Base-by-base conservation (phyloP, 2,329 filamentous ascomycete species). In the Fusarium liriodendri region DNA sequence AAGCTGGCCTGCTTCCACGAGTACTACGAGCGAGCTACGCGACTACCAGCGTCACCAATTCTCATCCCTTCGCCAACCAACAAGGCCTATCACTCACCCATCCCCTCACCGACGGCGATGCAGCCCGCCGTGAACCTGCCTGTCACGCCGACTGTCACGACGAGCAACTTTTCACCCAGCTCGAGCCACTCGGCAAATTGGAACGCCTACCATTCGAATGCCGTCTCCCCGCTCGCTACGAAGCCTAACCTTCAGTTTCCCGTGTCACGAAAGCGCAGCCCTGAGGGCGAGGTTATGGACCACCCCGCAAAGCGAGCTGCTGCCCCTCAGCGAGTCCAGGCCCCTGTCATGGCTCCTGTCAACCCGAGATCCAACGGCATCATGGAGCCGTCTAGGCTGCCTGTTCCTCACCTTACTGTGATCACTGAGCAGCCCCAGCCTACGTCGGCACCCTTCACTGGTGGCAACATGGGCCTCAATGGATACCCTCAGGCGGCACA, bases 1-100 rank as follows among this genome's bases (percentile, higher is more conserved):
- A 95, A 95, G 81, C 87, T 98, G 64, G 89, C 93, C 62, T 93
- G 92, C 75, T 98, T 98, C 80, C 92, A 92, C 74, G 91, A 92
- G 62, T 98, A 95, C 83, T 95, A 95, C 83, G 91, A 95, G 76
- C 89, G 89, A 67, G 93, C 94, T 33, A 88, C 88, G 35, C 82
- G 82, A 64, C 78, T 82, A 45, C 82, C 84, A 10, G 79, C 82
- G 10, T 84, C 87, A 58, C 82, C 86, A 18, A 72, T 86, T 50
- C 79, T 81, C 65, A 78, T 85, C 6, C 80, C 85, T 4, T 86
- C 86, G 32, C 84, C 83, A 13, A 82, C 79, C 38, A 82, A 79
- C 67, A 82, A 79, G 64, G 73, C 79, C 47, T 85, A 83, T 64
- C 80, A 79, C 37, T 87, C 89, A 0, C 87, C 88, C n/a, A 67